Evolutionary conservation across 2,329 filamentous ascomycete species (phyloP).

Genomic region (Hypoxylon sp.): DNA sequence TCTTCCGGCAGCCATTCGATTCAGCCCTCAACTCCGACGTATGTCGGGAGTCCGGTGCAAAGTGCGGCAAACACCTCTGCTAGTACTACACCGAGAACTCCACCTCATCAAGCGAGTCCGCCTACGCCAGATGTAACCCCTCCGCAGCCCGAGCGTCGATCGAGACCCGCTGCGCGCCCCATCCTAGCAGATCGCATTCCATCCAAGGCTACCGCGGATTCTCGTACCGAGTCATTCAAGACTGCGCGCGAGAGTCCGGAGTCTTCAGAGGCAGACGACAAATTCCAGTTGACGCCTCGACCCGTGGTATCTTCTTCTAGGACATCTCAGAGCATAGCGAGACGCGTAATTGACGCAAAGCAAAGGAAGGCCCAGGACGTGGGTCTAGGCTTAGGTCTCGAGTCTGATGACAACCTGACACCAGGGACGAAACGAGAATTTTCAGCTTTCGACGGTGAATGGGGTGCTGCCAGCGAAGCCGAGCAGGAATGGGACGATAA

Average conservation of each 20-base stretch:
- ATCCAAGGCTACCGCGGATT: slow-evolving; percentile 70
- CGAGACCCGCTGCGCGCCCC: slow-evolving; percentile 62
- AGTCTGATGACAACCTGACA: slow-evolving; percentile 58
- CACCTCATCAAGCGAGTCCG: slow-evolving; percentile 75
- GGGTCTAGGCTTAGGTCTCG: slow-evolving; percentile 62
- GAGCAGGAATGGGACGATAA: slow-evolving; percentile 70
- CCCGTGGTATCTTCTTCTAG: slow-evolving; percentile 58
- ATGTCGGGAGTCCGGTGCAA: slow-evolving; percentile 57
- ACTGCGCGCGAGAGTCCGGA: slow-evolving; percentile 77
- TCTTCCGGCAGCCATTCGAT: slow-evolving; percentile 67
- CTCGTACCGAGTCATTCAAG: slow-evolving; percentile 78
- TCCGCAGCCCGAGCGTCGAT: slow-evolving; percentile 66
- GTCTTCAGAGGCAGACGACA: slow-evolving; percentile 71
- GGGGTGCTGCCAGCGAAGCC: slow-evolving; percentile 64
- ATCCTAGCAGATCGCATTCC: slow-evolving; percentile 63
- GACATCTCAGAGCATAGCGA: slow-evolving; percentile 62
- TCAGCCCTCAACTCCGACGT: slow-evolving; percentile 60
- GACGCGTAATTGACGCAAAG: slow-evolving; percentile 55
- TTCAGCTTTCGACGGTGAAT: slow-evolving; percentile 72
- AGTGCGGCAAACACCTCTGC: slow-evolving; percentile 58
- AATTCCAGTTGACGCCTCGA: slow-evolving; percentile 57
- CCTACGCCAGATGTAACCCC: slow-evolving; percentile 84
- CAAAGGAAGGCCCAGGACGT: slow-evolving; percentile 55
- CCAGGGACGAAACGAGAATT: slow-evolving; percentile 65
- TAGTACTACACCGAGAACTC: slow-evolving; percentile 67